Conservation (phyloP, 192 early-diverging fungal species). For the Podila horticola region DNA sequence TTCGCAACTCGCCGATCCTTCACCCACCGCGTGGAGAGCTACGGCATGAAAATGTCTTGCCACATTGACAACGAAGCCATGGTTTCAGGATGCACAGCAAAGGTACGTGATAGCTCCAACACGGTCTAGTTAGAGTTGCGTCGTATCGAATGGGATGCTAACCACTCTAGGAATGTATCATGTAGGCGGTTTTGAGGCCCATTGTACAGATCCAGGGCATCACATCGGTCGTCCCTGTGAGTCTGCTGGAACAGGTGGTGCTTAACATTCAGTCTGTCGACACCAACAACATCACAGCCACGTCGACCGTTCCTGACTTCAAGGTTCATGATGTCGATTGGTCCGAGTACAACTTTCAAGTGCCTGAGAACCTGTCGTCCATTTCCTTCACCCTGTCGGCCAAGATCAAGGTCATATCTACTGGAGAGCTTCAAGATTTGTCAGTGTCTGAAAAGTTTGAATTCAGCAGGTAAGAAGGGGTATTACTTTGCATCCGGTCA, state of each 20-base stretch:
- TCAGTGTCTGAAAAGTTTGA: not conserved
- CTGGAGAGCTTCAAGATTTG: conserved; percentile 26
- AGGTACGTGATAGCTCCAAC: conserved; percentile 17
- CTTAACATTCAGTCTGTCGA: conserved; percentile 34
- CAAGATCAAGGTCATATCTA: conserved; percentile 50
- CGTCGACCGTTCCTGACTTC: conserved; percentile 30
- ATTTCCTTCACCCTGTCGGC: conserved; percentile 29
- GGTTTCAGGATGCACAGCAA: conserved; percentile 32
- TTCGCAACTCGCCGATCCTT: conserved; percentile 47
- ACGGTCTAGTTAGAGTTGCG: not conserved
- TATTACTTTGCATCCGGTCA: too few relatives aligned
- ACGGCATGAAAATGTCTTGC: conserved; percentile 48
- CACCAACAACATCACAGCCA: conserved; percentile 27
- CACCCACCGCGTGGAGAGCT: conserved; percentile 38
- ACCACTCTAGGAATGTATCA: not conserved
- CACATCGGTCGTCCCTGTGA: conserved; percentile 23
- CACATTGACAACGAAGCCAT: conserved; percentile 60
- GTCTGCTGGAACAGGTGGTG: conserved; percentile 48
- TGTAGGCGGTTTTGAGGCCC: conserved; percentile 29
- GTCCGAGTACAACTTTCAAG: conserved; percentile 49
- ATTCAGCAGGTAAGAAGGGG: conserved; percentile 9
- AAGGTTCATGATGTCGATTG: conserved; percentile 31
- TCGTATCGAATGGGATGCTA: not conserved
- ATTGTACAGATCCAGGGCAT: conserved; percentile 7
- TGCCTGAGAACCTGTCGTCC: conserved; percentile 35